Evolutionary conservation across 345 rosid genomes (phyloP).

Genomic region (Litchi chinensis): DNA sequence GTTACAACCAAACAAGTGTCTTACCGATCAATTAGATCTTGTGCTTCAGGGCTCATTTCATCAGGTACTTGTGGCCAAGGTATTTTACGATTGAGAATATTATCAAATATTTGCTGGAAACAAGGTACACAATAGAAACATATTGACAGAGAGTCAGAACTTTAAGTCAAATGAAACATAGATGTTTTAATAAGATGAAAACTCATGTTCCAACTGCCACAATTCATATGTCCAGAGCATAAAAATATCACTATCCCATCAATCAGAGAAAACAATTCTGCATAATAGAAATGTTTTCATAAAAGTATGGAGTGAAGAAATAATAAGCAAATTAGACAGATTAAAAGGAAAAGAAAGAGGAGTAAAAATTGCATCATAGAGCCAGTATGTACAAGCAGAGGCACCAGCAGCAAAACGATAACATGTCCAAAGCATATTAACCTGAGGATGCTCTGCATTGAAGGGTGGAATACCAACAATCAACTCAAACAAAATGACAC

Average conservation of each 20-base stretch:
- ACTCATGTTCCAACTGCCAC: background rate
- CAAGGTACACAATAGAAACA: constrained; percentile 29
- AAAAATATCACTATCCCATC: background rate
- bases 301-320: background rate
- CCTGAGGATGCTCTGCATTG: constrained; percentile 96
- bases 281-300: background rate
- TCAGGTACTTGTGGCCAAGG: constrained; percentile 92
- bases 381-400: constrained; percentile 8
- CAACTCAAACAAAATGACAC: constrained; percentile 87
- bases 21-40: constrained; percentile 86
- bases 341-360: background rate
- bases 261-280: background rate
- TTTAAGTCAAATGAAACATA: constrained; percentile 8
- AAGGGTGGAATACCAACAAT: constrained; percentile 99
- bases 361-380: constrained; percentile 3
- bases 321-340: background rate
- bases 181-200: background rate
- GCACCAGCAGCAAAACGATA: constrained; percentile 15
- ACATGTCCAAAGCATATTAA: constrained; percentile 22
- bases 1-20: constrained; percentile 17
- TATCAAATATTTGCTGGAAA: constrained; percentile 88
- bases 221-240: background rate
- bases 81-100: constrained; percentile 96
- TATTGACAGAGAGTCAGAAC: constrained; percentile 7
- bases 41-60: constrained; percentile 86